A percentile compares a stretch with the other conserved stretches of the same genome.
Conservation (phyloP, 441 rosid genomes). For the Eugenia klotzschiana region DNA sequence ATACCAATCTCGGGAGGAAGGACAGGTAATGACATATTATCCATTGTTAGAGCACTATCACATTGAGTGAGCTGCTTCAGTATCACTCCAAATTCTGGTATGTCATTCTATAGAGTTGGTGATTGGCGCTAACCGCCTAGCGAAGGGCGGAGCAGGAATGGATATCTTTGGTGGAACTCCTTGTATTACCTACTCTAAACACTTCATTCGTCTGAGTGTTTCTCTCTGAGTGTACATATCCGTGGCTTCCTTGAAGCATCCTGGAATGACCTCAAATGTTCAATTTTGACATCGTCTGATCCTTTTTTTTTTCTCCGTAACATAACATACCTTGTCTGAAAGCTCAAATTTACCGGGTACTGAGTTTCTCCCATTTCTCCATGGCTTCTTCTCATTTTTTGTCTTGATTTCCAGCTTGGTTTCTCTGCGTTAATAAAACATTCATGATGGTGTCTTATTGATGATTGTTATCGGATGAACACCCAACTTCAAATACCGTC, state of each 20-base stretch:
- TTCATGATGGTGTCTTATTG: neutral
- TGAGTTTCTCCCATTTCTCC: neutral
- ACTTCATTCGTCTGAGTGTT: neutral
- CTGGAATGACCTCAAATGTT: neutral
- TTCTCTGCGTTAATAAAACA: neutral
- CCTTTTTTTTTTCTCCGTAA: neutral
- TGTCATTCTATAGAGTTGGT: neutral
- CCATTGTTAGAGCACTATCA: neutral
- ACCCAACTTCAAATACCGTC: neutral
- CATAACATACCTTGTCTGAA: neutral
- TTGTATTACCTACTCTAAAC: neutral
- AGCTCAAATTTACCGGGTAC: neutral
- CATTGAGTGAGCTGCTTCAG: neutral
- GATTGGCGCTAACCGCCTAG: neutral
- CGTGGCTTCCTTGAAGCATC: neutral
- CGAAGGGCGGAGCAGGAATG: neutral
- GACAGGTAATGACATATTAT: constrained; percentile 36
- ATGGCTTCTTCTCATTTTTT: neutral
- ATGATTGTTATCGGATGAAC: neutral
- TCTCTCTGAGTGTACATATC: neutral
- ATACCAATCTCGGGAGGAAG: constrained; percentile 40
- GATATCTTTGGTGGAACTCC: neutral
- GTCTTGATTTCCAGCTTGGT: neutral
- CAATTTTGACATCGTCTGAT: neutral
- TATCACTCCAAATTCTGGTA: neutral